Conservation (phyloP, 768 basidiomycete genomes). For the Mycena vitilis region DNA sequence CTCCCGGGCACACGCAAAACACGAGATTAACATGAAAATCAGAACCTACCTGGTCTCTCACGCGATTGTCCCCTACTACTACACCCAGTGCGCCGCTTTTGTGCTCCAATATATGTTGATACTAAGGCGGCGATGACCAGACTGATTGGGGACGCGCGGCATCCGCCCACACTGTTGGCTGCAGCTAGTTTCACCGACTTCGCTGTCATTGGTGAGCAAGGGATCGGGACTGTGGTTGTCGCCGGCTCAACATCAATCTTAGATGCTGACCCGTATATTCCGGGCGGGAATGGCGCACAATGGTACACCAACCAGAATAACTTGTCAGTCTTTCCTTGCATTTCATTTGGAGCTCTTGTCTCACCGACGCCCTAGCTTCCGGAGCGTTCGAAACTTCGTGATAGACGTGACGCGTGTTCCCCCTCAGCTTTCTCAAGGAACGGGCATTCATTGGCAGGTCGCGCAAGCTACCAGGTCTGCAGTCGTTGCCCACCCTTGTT, state of each 20-base stretch:
- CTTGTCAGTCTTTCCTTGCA: slow-evolving; percentile 74
- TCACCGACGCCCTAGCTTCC: slow-evolving; percentile 56
- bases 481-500: no score
- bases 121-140: not conserved
- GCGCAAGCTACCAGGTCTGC: slow-evolving; percentile 56
- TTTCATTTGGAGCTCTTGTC: slow-evolving; percentile 41
- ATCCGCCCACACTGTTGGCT: slow-evolving; percentile 75
- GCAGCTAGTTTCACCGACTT: slow-evolving; percentile 71
- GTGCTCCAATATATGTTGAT: no score
- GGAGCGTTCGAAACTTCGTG: slow-evolving; percentile 78
- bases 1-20: not conserved
- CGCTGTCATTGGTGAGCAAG: slow-evolving; percentile 75
- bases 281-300: slow-evolving; percentile 70
- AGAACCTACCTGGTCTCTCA: slow-evolving; percentile 77
- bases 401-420: slow-evolving; percentile 74
- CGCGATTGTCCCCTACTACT: slow-evolving; percentile 79
- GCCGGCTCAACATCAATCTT: slow-evolving; percentile 43
- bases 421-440: slow-evolving; percentile 57
- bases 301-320: slow-evolving; percentile 75
- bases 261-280: slow-evolving; percentile 85
- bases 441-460: slow-evolving; percentile 88
- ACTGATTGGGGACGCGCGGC: slow-evolving; percentile 79
- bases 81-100: slow-evolving; percentile 59
- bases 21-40: not conserved
- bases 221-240: slow-evolving; percentile 40